phyloP scores from a whole-genome alignment of 164 flowering plant species.

The Cinnamomum chago region DNA sequence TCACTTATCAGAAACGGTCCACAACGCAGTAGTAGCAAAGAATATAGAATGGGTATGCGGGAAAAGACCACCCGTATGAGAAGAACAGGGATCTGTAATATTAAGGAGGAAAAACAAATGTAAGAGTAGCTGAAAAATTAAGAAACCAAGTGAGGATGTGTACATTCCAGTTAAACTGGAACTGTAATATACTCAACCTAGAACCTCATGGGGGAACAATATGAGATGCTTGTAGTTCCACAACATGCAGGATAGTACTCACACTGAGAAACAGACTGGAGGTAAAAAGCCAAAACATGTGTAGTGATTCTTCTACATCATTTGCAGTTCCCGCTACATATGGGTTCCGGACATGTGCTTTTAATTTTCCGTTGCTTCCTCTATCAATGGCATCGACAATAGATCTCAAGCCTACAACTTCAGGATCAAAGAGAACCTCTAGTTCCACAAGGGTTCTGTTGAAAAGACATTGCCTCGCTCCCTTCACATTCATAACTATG shows the following conservation, averaged over 20 bases:
- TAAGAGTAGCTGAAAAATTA: too few relatives aligned
- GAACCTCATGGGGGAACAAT: background rate
- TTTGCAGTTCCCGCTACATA: slow-evolving; percentile 62
- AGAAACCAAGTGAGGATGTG: background rate
- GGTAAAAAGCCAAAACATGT: slow-evolving; percentile 76
- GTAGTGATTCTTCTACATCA: slow-evolving; percentile 62
- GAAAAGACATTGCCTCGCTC: slow-evolving; percentile 61
- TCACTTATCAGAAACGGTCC: slow-evolving; percentile 94
- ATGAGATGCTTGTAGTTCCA: background rate
- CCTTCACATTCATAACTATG: slow-evolving; percentile 52
- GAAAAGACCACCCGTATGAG: slow-evolving; percentile 86
- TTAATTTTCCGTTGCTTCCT: slow-evolving; percentile 59
- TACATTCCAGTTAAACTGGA: background rate
- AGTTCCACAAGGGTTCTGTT: slow-evolving; percentile 44
- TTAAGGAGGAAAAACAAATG: background rate
- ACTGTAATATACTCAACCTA: background rate
- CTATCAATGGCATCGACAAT: slow-evolving; percentile 69
- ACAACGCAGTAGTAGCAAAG: slow-evolving; percentile 77
- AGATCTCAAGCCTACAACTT: slow-evolving; percentile 63
- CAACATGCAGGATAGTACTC: slow-evolving; percentile 28
- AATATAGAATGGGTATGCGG: slow-evolving; percentile 69
- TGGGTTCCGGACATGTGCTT: slow-evolving; percentile 60
- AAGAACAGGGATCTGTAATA: slow-evolving; percentile 71
- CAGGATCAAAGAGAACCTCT: slow-evolving; percentile 85
- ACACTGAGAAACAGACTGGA: slow-evolving; percentile 86